Evolutionary conservation across 2,329 filamentous ascomycete species (phyloP).

Genomic region (Thermomyces lanuginosus): DNA sequence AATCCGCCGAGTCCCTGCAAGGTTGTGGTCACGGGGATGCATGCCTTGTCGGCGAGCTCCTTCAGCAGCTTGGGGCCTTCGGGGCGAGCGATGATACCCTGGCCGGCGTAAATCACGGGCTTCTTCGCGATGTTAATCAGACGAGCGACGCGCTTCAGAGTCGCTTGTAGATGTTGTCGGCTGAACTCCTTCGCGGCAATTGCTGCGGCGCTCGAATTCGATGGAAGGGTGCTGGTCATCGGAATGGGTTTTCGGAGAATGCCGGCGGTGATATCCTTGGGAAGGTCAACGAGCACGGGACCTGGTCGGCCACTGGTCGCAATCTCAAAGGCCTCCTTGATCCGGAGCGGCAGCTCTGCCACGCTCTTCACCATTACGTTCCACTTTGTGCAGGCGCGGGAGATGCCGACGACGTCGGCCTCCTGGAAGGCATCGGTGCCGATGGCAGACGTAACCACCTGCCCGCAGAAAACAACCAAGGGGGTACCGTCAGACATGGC

Average conservation of each 20-base stretch:
- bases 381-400: conserved; percentile 93
- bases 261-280: conserved; percentile 87
- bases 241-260: conserved; percentile 74
- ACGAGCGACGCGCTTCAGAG: conserved; percentile 60
- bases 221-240: conserved; percentile 53
- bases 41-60: conserved; percentile 75
- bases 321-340: conserved; percentile 97
- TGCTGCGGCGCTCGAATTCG: conserved; percentile 72
- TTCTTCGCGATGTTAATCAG: conserved; percentile 83
- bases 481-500: conserved; percentile 90
- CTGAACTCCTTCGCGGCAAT: conserved; percentile 60
- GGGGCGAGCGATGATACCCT: conserved; percentile 66
- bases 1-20: conserved; percentile 84
- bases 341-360: conserved; percentile 77
- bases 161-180: conserved; percentile 53
- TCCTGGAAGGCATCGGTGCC: conserved; percentile 96
- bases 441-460: conserved; percentile 79
- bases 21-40: conserved; percentile 89
- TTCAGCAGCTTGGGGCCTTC: conserved; percentile 66
- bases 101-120: conserved; percentile 86
- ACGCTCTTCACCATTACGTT: conserved; percentile 97
- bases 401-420: conserved; percentile 86
- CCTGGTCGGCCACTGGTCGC: conserved; percentile 86
- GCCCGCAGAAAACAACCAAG: conserved; percentile 87
- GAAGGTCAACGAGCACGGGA: conserved; percentile 85